These are phyloP conservation scores for Neurospora sp. DNA, from an alignment of 495 filamentous ascomycete species.

Conservation along the genomic window DNA sequence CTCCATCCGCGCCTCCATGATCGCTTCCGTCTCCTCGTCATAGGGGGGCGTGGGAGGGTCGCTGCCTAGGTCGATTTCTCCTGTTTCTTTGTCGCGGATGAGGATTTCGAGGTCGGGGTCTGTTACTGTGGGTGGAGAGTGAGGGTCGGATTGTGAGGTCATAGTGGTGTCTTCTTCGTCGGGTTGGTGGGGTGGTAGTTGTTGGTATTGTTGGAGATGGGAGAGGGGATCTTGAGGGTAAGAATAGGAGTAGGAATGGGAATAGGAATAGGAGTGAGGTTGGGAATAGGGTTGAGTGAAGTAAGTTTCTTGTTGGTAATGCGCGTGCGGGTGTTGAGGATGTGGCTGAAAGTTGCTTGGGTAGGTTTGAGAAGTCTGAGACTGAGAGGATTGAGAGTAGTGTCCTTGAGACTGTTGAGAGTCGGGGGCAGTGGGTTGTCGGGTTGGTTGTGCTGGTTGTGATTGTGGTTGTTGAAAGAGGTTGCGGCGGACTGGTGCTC, in stretches of 20 bases:
- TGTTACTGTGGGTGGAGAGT: neutral
- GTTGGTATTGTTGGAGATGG: neutral
- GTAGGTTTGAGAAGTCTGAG: neutral
- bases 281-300: neutral
- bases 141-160: neutral
- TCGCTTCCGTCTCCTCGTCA: slow-evolving; percentile 43
- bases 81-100: slow-evolving; percentile 57
- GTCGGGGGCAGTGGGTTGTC: neutral
- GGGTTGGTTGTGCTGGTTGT: neutral
- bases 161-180: neutral
- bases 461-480: slow-evolving; percentile 44
- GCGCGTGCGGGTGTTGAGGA: neutral
- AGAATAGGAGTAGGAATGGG: neutral
- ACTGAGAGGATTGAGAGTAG: neutral
- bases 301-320: neutral
- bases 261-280: neutral
- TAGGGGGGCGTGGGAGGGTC: slow-evolving; percentile 48
- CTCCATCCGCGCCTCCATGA: slow-evolving; percentile 36
- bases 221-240: neutral
- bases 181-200: neutral
- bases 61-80: slow-evolving; percentile 56
- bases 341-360: neutral
- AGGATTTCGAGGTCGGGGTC: slow-evolving; percentile 56
- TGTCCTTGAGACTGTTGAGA: neutral
- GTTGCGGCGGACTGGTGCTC: slow-evolving; percentile 49